Conservation (phyloP, 768 basidiomycete genomes). For the Holtermanniella nyarrowii region DNA sequence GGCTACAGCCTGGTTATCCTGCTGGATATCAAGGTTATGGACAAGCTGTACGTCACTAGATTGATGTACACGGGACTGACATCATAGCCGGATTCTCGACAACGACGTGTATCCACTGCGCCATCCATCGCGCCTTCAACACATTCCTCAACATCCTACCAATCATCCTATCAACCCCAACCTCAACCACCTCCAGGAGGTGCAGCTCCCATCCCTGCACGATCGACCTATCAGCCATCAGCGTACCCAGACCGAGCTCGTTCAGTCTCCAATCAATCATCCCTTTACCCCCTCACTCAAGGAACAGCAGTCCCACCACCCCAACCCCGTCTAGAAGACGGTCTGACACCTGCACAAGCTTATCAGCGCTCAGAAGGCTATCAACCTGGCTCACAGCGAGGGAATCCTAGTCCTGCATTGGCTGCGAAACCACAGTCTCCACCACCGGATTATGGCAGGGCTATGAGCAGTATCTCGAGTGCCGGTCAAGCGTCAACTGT, state of each 20-base stretch:
- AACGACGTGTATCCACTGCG: neutral
- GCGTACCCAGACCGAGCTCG: neutral
- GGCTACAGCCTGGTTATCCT: neutral
- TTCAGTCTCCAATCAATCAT: neutral
- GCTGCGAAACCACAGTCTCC: conserved; percentile 5
- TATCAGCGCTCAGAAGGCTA: conserved; percentile 2
- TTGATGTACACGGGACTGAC: neutral
- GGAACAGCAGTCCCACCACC: neutral
- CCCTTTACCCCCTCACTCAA: neutral
- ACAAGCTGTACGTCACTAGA: neutral
- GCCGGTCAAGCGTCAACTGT: no score
- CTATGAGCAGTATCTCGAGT: neutral
- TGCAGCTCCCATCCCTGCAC: neutral
- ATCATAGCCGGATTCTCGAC: neutral
- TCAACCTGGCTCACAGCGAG: neutral
- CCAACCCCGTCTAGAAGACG: neutral
- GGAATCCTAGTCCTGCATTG: neutral
- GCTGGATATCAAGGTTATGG: neutral
- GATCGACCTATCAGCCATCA: neutral
- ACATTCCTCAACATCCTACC: neutral
- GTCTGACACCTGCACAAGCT: conserved; percentile 2
- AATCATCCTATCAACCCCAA: neutral
- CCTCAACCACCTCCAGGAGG: neutral
- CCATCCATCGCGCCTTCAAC: conserved; percentile 2
- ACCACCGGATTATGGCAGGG: conserved; percentile 14